phyloP scores from a whole-genome alignment of 2,329 filamentous ascomycete genomes.

The Colletotrichum karsti region DNA sequence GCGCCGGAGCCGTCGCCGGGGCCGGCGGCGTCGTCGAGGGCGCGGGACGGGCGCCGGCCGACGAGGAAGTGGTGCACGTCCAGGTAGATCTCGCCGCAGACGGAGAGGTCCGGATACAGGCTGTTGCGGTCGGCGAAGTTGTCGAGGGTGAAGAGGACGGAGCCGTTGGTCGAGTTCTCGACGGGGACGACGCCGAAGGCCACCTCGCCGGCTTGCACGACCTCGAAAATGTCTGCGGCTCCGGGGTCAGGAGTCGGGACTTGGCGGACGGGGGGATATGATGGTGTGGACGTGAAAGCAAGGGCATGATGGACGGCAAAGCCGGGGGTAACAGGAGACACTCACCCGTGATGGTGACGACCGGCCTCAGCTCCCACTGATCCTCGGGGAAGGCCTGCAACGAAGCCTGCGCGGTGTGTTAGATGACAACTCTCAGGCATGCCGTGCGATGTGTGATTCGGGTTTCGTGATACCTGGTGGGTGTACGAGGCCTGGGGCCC shows the following conservation, averaged over 20 bases:
- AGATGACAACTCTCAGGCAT: constrained; percentile 26
- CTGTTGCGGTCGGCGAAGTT: constrained; percentile 79
- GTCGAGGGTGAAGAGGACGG: constrained; percentile 89
- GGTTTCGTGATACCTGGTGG: constrained; percentile 51
- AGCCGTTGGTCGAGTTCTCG: constrained; percentile 95
- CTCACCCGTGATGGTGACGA: constrained; percentile 59
- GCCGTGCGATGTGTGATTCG: not conserved
- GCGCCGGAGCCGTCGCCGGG: constrained; percentile 48
- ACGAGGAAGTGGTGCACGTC: constrained; percentile 90
- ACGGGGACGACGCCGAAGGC: constrained; percentile 87
- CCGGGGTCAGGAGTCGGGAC: not conserved
- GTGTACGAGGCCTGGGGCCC: constrained; percentile 59
- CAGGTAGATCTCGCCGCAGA: constrained; percentile 87
- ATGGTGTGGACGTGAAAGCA: constrained; percentile 16
- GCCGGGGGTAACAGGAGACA: constrained; percentile 15
- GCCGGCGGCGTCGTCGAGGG: constrained; percentile 39
- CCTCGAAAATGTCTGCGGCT: constrained; percentile 76
- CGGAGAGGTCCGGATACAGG: constrained; percentile 72
- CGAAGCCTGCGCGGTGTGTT: constrained; percentile 48
- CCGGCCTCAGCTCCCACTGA: constrained; percentile 58
- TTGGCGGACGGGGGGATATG: not conserved
- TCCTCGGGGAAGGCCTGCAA: constrained; percentile 56
- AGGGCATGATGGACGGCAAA: not conserved
- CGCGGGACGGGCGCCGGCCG: constrained; percentile 49
- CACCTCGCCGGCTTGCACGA: constrained; percentile 73